phyloP scores from a whole-genome alignment of 495 filamentous ascomycete genomes.

The Coniosporium apollinis region DNA sequence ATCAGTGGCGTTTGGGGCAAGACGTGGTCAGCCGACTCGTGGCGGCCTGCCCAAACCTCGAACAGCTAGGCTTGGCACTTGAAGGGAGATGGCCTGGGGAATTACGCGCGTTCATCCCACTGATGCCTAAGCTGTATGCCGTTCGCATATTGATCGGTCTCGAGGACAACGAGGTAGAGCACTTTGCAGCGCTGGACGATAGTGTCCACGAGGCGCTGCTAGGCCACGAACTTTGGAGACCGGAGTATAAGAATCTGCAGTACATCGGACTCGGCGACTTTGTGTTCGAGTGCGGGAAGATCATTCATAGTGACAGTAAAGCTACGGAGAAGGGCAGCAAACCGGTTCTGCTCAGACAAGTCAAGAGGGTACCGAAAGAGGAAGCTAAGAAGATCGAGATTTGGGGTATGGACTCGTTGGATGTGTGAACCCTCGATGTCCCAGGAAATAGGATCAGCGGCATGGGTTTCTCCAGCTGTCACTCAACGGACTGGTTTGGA shows the following conservation, averaged over 20 bases:
- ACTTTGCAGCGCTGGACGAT: conserved; percentile 10
- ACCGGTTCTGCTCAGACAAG: conserved; percentile 8
- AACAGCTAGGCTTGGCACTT: conserved; percentile 30
- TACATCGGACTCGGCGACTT: conserved; percentile 18
- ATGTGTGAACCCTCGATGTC: too few relatives aligned
- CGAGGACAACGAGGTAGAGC: conserved; percentile 5
- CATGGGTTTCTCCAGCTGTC: too few relatives aligned
- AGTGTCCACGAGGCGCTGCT: conserved; percentile 15
- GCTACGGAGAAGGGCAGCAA: conserved; percentile 5
- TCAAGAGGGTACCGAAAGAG: conserved; percentile 8
- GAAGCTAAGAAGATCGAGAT: conserved; percentile 18
- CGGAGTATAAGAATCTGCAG: conserved; percentile 13
- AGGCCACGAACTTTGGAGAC: conserved; percentile 9
- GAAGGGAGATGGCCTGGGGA: neutral
- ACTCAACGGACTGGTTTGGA: too few relatives aligned
- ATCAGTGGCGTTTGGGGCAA: conserved; percentile 36
- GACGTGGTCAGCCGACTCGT: conserved; percentile 34
- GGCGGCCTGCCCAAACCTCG: conserved; percentile 37
- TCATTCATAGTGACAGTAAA: conserved; percentile 3
- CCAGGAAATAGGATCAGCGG: too few relatives aligned
- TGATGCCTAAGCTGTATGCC: conserved; percentile 18
- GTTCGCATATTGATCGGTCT: conserved; percentile 17
- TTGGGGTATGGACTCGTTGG: conserved; percentile 12
- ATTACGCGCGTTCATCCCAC: conserved; percentile 14
- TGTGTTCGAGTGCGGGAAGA: conserved; percentile 15